phyloP scores from a whole-genome alignment of 768 basidiomycete species.

The Boletus sensibilis region DNA sequence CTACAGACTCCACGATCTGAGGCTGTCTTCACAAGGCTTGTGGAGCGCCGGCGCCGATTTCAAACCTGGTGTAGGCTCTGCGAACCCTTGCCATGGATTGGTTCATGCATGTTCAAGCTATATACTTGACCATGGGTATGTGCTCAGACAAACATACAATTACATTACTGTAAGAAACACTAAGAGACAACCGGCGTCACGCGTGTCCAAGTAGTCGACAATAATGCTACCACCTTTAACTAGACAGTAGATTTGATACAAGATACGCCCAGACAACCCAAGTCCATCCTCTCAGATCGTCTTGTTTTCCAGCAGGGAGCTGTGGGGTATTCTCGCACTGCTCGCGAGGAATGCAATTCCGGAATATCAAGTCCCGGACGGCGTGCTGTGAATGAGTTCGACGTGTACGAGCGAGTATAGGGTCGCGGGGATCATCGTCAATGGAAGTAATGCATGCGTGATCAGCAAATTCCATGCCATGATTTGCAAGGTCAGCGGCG shows the following conservation, averaged over 20 bases:
- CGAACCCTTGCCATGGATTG: constrained; percentile 1
- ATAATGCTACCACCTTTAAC: constrained; percentile 1
- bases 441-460: constrained; percentile 36
- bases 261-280: constrained; percentile 17
- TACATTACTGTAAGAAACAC: neutral
- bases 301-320: neutral
- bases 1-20: neutral
- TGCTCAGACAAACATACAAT: neutral
- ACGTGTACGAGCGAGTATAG: constrained; percentile 11
- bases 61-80: neutral
- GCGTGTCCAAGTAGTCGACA: neutral
- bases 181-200: neutral
- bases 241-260: constrained; percentile 7
- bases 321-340: neutral
- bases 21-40: neutral
- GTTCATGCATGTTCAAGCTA: neutral
- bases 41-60: neutral
- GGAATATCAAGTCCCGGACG: constrained; percentile 26
- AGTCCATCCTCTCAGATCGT: constrained; percentile 6
- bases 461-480: constrained; percentile 28
- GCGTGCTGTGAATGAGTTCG: constrained; percentile 23
- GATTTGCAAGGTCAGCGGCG: constrained; percentile 11
- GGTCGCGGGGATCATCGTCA: constrained; percentile 22
- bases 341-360: constrained; percentile 14
- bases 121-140: neutral